A percentile compares a stretch with the other conserved stretches of the same genome.
Conservation (phyloP, 805 yeast genomes). For the Sugiyamaella americana region DNA sequence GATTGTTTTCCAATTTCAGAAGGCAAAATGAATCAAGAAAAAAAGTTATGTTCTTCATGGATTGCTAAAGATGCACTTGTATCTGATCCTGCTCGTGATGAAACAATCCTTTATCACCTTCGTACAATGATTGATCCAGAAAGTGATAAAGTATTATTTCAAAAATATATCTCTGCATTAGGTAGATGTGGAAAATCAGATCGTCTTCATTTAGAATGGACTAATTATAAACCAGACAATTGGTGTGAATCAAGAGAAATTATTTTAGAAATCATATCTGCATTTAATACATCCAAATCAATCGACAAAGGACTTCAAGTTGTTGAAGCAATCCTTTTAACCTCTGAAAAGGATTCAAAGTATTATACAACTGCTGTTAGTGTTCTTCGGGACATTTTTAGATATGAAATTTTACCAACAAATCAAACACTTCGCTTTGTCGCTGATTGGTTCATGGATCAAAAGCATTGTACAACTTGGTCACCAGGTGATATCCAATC, state of each 20-base stretch:
- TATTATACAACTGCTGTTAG: constrained; percentile 10
- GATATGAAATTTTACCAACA: constrained; percentile 19
- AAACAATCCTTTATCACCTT: constrained; percentile 18
- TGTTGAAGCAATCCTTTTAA: constrained; percentile 16
- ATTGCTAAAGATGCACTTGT: constrained; percentile 17
- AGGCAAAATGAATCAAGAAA: constrained; percentile 17
- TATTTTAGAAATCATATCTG: constrained; percentile 24
- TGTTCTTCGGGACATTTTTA: constrained; percentile 13
- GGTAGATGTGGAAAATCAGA: constrained; percentile 21
- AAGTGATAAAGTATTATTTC: constrained; percentile 9
- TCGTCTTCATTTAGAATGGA: constrained; percentile 22
- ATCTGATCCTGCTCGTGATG: constrained; percentile 17
- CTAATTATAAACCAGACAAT: constrained; percentile 5
- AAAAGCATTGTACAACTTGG: constrained; percentile 15
- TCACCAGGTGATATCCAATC: constrained; percentile 14
- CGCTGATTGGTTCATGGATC: constrained; percentile 15
- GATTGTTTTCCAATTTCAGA: constrained; percentile 24
- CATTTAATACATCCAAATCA: constrained; percentile 16
- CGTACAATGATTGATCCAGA: constrained; percentile 15
- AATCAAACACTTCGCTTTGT: constrained; percentile 8
- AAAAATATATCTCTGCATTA: constrained; percentile 24
- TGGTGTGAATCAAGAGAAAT: constrained; percentile 18
- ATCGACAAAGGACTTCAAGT: constrained; percentile 15
- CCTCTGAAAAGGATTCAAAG: constrained; percentile 8
- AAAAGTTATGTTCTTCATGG: constrained; percentile 16